phyloP scores from a whole-genome alignment of 2,329 filamentous ascomycete genomes.

The Talaromyces albobiverticillius region DNA sequence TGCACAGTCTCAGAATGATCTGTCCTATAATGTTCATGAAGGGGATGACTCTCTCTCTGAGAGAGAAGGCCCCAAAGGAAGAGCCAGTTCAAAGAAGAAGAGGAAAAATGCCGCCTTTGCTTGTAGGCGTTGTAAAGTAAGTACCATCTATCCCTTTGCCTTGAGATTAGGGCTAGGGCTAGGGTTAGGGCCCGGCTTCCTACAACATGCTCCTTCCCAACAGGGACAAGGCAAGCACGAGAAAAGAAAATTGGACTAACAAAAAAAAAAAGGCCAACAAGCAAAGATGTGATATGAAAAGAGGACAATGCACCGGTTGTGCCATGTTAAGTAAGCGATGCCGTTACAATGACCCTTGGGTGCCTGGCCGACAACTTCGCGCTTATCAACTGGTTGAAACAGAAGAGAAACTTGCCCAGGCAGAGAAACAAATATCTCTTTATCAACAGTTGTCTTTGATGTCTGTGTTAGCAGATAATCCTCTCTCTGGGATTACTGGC shows the following conservation, averaged over 20 bases:
- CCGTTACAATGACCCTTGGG: slow-evolving; percentile 8
- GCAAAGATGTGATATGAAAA: background rate
- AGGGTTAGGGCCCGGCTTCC: background rate
- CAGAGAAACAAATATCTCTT: background rate
- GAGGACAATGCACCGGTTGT: background rate
- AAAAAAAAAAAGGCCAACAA: background rate
- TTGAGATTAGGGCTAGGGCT: slow-evolving; percentile 1
- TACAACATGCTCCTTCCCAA: background rate
- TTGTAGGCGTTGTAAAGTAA: slow-evolving; percentile 13
- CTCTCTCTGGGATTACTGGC: slow-evolving; percentile 15
- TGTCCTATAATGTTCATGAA: background rate
- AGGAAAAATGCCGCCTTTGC: background rate
- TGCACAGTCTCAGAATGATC: background rate
- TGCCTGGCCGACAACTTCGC: background rate
- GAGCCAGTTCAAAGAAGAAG: background rate
- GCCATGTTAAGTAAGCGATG: background rate
- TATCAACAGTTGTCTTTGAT: background rate
- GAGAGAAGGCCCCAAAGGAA: background rate
- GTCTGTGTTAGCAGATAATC: slow-evolving; percentile 2
- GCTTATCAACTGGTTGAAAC: background rate
- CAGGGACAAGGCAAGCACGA: background rate
- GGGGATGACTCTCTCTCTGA: slow-evolving; percentile 12
- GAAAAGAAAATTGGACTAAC: background rate
- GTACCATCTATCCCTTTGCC: background rate
- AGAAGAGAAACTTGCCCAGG: background rate